A percentile compares a stretch with the other conserved stretches of the same genome.
phyloP scores from a whole-genome alignment of 805 yeast genomes.

The Cyberlindnera misumaiensis region DNA sequence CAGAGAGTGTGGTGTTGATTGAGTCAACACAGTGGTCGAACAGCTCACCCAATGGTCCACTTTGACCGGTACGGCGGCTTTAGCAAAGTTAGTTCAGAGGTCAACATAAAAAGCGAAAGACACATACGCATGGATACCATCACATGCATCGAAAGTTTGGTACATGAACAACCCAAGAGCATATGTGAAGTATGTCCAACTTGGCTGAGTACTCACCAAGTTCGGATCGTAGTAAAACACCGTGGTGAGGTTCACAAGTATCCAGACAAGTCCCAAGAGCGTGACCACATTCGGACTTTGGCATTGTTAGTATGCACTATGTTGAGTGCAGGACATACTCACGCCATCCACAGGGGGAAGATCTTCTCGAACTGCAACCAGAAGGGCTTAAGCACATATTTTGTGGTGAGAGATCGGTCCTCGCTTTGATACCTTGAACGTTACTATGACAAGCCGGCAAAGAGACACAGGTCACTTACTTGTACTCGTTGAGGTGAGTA shows the following conservation, averaged over 20 bases:
- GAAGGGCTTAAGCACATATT: constrained; percentile 71
- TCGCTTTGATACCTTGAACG: constrained; percentile 50
- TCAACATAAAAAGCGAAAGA: not conserved
- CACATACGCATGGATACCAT: constrained; percentile 75
- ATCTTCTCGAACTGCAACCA: constrained; percentile 68
- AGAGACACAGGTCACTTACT: constrained; percentile 15
- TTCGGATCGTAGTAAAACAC: constrained; percentile 72
- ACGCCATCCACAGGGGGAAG: constrained; percentile 82
- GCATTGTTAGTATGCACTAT: constrained; percentile 1
- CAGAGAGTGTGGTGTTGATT: constrained; percentile 72
- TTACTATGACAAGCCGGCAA: not conserved
- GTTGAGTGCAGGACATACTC: constrained; percentile 1
- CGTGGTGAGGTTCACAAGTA: constrained; percentile 53
- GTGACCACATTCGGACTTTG: constrained; percentile 76
- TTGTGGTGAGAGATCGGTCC: constrained; percentile 74
- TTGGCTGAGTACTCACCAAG: constrained; percentile 52
- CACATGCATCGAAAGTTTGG: constrained; percentile 95
- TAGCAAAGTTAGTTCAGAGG: not conserved
- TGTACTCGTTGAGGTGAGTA: constrained; percentile 41
- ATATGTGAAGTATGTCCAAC: constrained; percentile 70
- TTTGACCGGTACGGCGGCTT: constrained; percentile 79
- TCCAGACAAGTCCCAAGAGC: constrained; percentile 66
- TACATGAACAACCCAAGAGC: constrained; percentile 83
- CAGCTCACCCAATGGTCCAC: constrained; percentile 90
- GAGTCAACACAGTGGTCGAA: constrained; percentile 86